phyloP scores from a whole-genome alignment of 2,329 filamentous ascomycete species.

The Aspergillus fischeri region DNA sequence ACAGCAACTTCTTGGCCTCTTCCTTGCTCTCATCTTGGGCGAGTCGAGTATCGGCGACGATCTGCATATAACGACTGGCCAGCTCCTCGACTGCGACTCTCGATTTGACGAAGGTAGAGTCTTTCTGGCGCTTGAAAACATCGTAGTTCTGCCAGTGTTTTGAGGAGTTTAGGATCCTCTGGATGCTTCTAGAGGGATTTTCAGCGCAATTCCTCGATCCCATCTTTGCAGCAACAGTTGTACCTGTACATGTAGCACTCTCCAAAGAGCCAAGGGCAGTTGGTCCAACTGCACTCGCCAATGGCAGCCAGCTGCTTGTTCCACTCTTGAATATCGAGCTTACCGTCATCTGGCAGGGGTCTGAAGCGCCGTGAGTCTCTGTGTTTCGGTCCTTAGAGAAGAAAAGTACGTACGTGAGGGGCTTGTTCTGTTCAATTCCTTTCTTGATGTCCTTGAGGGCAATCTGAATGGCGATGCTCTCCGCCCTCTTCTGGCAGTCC shows the following conservation, averaged over 20 bases:
- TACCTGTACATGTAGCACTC: slow-evolving; percentile 19
- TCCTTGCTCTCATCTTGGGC: slow-evolving; percentile 3
- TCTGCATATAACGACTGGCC: slow-evolving; percentile 18
- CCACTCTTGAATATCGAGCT: slow-evolving; percentile 13
- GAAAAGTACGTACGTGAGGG: no score
- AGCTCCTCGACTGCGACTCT: slow-evolving; percentile 23
- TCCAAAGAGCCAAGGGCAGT: slow-evolving; percentile 18
- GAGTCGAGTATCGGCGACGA: no score
- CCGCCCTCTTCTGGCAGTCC: slow-evolving; percentile 46
- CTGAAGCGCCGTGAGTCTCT: no score
- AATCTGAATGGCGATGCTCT: no score
- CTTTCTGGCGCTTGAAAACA: slow-evolving; percentile 26
- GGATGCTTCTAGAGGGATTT: slow-evolving; percentile 3
- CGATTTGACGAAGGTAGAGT: slow-evolving; percentile 23
- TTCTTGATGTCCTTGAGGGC: no score
- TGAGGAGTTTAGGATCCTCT: slow-evolving; percentile 12
- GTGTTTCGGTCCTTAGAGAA: no score
- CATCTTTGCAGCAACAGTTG: background rate
- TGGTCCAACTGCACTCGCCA: slow-evolving; percentile 10
- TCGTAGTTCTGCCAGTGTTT: slow-evolving; percentile 20
- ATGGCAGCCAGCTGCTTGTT: slow-evolving; percentile 10
- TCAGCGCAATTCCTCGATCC: no score
- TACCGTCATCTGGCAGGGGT: background rate
- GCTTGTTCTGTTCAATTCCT: no score
- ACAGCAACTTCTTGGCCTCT: slow-evolving; percentile 24